phyloP scores from a whole-genome alignment of 495 filamentous ascomycete genomes.

The Trichoderma asperelloides region DNA sequence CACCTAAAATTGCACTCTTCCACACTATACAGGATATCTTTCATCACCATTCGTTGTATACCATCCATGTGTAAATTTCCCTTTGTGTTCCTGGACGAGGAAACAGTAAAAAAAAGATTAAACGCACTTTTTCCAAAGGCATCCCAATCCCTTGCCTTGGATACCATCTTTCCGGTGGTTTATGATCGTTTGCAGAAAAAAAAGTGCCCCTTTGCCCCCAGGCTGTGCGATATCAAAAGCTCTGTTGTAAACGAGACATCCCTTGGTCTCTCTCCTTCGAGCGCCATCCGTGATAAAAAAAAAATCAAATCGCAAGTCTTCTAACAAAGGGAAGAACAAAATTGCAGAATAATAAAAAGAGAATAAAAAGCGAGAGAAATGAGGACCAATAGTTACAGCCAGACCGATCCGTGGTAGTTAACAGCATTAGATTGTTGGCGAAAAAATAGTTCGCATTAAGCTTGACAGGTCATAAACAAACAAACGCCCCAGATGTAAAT shows the following conservation, averaged over 20 bases:
- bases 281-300: neutral
- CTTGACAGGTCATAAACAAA: neutral
- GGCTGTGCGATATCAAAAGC: constrained; percentile 2
- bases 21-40: constrained; percentile 6
- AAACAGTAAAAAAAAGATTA: neutral
- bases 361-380: neutral
- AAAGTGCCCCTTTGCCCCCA: neutral
- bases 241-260: constrained; percentile 4
- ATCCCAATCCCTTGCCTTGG: neutral
- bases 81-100: neutral
- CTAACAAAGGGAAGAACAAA: neutral
- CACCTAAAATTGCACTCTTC: neutral
- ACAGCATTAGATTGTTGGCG: neutral
- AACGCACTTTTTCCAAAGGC: constrained; percentile 3
- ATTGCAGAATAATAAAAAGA: neutral
- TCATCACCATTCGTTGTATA: constrained; percentile 2
- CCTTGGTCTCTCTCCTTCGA: neutral
- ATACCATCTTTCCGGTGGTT: neutral
- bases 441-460: neutral
- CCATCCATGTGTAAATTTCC: neutral
- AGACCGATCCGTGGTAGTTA: neutral
- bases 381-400: neutral
- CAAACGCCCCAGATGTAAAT: neutral
- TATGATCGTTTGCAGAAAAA: neutral
- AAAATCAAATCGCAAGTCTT: neutral